A percentile compares a stretch with the other conserved stretches of the same genome.
These are phyloP conservation scores for Mycena chlorophos DNA, from an alignment of 768 basidiomycete genomes.

Conservation along the genomic window DNA sequence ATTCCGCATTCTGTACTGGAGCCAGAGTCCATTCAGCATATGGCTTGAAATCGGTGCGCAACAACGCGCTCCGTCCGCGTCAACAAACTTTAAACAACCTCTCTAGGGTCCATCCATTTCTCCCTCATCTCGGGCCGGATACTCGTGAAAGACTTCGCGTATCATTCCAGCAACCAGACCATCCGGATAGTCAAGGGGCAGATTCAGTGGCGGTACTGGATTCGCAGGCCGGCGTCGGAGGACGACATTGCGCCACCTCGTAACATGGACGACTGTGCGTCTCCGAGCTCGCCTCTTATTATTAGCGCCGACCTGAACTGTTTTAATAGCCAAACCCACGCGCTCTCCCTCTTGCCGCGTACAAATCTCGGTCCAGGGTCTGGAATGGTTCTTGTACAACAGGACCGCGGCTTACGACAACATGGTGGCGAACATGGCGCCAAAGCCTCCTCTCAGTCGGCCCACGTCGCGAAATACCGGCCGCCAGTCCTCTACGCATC, in stretches of 20 bases:
- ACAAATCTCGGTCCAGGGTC: conserved; percentile 75
- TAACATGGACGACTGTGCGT: conserved; percentile 57
- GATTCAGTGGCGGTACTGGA: conserved; percentile 94
- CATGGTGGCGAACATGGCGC: conserved; percentile 76
- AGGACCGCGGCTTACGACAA: conserved; percentile 85
- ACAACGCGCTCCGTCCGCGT: neutral
- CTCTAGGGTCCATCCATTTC: conserved; percentile 84
- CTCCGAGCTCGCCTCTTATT: neutral
- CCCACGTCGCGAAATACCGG: conserved; percentile 40
- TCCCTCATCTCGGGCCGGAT: conserved; percentile 86
- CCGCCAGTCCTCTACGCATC: conserved; percentile 40
- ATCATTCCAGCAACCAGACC: conserved; percentile 92
- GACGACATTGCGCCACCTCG: conserved; percentile 57
- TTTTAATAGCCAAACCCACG: conserved; percentile 34
- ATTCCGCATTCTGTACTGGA: conserved; percentile 78
- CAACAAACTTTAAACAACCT: conserved; percentile 2
- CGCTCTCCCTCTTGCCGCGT: conserved; percentile 71
- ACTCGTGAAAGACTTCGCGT: conserved; percentile 82
- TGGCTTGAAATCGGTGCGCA: conserved; percentile 81
- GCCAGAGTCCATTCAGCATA: conserved; percentile 67
- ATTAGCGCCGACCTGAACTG: conserved; percentile 2
- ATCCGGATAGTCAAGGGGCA: conserved; percentile 81
- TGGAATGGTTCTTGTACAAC: conserved; percentile 95
- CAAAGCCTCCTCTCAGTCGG: conserved; percentile 32
- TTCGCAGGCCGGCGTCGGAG: conserved; percentile 74